Percentiles rank a stretch among this genome's conserved stretches.
Conservation (phyloP, 192 early-diverging fungal genomes). For the Linnemannia hyalina region DNA sequence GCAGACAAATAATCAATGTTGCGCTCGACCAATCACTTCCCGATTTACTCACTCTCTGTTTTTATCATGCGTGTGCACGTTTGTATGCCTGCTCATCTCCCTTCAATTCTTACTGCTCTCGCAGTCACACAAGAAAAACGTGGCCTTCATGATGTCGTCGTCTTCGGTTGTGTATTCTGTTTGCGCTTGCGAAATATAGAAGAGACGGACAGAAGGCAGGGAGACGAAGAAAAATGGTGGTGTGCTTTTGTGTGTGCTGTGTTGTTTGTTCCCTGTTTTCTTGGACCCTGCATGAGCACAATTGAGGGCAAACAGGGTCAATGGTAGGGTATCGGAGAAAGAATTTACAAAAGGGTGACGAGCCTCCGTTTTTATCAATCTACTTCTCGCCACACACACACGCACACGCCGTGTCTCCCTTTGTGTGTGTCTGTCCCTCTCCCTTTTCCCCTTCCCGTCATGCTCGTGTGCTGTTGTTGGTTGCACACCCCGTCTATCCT, state of each 20-base stretch:
- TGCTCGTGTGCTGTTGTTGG: not conserved
- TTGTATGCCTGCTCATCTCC: too few species aligned
- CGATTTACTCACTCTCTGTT: too few species aligned
- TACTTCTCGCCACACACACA: not conserved
- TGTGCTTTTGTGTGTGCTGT: not conserved
- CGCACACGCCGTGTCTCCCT: not conserved
- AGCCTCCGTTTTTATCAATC: not conserved
- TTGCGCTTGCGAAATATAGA: too few species aligned
- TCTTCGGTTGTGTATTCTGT: too few species aligned
- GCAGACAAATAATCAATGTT: too few species aligned
- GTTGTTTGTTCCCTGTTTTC: not conserved
- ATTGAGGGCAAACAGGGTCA: not conserved
- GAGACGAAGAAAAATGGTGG: not conserved
- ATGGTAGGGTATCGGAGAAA: not conserved
- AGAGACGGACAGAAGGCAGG: not conserved
- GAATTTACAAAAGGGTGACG: not conserved
- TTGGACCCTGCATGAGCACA: conserved; percentile 5
- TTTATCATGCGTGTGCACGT: too few species aligned
- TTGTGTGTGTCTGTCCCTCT: not conserved
- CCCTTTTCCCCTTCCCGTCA: not conserved
- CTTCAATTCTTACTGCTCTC: too few species aligned
- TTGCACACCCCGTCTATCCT: not conserved
- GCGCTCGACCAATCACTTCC: too few species aligned
- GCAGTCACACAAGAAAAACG: too few species aligned
- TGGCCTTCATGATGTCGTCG: too few species aligned